Percentiles rank a stretch among this genome's conserved stretches.
phyloP scores from a whole-genome alignment of 2,329 filamentous ascomycete species.

The Botrytis deweyae region DNA sequence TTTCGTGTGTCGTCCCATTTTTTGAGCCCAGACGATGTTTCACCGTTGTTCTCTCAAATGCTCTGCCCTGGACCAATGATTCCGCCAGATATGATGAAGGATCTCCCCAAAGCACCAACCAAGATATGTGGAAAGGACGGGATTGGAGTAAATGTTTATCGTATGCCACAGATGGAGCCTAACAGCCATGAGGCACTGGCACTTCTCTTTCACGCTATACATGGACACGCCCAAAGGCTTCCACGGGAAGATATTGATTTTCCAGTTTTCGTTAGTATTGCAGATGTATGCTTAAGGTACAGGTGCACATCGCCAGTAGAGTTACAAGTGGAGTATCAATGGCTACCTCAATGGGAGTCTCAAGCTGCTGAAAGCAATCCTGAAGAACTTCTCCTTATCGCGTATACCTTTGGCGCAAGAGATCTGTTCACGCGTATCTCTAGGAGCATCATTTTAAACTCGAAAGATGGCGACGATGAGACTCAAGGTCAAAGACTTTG shows the following conservation, averaged over 20 bases:
- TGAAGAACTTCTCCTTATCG: slow-evolving; percentile 52
- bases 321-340: slow-evolving; percentile 50
- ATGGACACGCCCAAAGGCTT: slow-evolving; percentile 50
- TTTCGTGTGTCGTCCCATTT: slow-evolving; percentile 54
- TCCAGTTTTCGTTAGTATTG: slow-evolving; percentile 52
- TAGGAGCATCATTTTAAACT: slow-evolving; percentile 50
- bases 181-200: slow-evolving; percentile 46
- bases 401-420: slow-evolving; percentile 52
- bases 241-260: slow-evolving; percentile 47
- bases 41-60: slow-evolving; percentile 52
- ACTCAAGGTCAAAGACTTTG: slow-evolving; percentile 45
- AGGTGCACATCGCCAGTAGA: slow-evolving; percentile 53
- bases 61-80: slow-evolving; percentile 39
- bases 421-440: slow-evolving; percentile 51
- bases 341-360: slow-evolving; percentile 54
- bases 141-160: slow-evolving; percentile 48
- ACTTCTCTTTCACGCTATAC: slow-evolving; percentile 52
- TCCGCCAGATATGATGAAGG: slow-evolving; percentile 29
- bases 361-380: slow-evolving; percentile 48
- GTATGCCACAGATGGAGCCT: slow-evolving; percentile 53
- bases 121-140: slow-evolving; percentile 46
- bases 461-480: slow-evolving; percentile 46
- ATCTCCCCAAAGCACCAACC: slow-evolving; percentile 37
- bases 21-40: slow-evolving; percentile 47
- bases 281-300: slow-evolving; percentile 51